Percentiles rank a stretch among this genome's conserved stretches.
Evolutionary conservation across 176 grass and related monocot genomes (phyloP).

Genomic region (Saccharum spontaneum): DNA sequence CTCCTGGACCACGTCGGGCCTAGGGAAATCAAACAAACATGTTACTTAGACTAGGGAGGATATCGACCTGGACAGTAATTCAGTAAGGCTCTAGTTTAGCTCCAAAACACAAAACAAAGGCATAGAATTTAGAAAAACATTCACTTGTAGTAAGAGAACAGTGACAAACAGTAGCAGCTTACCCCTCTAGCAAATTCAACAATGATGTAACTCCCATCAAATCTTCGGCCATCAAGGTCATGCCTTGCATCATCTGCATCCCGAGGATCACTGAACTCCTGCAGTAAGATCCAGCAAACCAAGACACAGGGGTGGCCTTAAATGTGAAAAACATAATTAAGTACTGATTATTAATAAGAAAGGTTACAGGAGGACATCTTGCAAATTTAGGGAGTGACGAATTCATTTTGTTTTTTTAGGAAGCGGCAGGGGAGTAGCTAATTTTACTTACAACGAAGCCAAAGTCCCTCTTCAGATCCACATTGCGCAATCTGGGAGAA

Average conservation of each 20-base stretch:
- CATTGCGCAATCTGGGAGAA: conserved; percentile 68
- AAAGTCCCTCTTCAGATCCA: conserved; percentile 85
- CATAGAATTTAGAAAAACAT: not conserved
- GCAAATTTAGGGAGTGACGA: not conserved
- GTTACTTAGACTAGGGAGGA: not conserved
- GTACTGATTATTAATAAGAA: not conserved
- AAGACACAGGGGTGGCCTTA: conserved; percentile 20
- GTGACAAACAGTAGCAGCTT: conserved; percentile 26
- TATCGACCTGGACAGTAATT: too few relatives aligned
- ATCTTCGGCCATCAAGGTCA: conserved; percentile 66
- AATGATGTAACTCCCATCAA: conserved; percentile 70
- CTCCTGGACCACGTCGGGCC: conserved; percentile 61
- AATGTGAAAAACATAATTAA: conserved; percentile 24
- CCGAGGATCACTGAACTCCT: conserved; percentile 82
- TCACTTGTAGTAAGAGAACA: conserved; percentile 3
- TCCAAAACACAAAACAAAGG: not conserved
- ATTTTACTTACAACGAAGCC: conserved; percentile 82
- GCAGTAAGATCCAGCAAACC: conserved; percentile 17
- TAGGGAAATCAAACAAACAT: conserved; percentile 33
- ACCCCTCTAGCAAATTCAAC: conserved; percentile 94
- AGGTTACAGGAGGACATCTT: not conserved
- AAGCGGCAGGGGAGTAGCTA: not conserved
- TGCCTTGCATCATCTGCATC: conserved; percentile 93
- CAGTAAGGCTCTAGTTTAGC: not conserved
- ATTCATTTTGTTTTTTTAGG: not conserved